Evolutionary conservation across 2,329 filamentous ascomycete species (phyloP).

Genomic region (Didymella exigua): DNA sequence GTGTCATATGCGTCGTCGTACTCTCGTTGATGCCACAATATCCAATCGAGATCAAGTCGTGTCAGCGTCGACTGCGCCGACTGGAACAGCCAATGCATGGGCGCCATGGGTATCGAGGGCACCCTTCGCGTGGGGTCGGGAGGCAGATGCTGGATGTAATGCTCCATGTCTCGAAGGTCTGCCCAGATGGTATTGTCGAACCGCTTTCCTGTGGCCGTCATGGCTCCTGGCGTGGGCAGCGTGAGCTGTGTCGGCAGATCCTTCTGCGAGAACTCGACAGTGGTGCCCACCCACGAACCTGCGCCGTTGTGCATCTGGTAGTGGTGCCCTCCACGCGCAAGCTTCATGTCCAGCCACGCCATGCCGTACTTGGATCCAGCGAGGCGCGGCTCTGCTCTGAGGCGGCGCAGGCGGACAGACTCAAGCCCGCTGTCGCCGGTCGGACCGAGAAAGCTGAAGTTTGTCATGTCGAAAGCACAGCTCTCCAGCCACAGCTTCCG

Average conservation of each 20-base stretch:
- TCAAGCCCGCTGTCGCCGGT: conserved; percentile 45
- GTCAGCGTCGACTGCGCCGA: conserved; percentile 36
- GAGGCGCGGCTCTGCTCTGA: conserved; percentile 38
- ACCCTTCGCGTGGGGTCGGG: not conserved
- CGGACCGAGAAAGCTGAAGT: conserved; percentile 20
- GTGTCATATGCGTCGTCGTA: conserved; percentile 10
- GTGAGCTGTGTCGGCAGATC: conserved; percentile 5
- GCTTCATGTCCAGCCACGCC: conserved; percentile 31
- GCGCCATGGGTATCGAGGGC: conserved; percentile 14
- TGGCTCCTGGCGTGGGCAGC: conserved; percentile 14
- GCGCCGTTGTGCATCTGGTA: conserved; percentile 38
- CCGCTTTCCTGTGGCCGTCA: conserved; percentile 24
- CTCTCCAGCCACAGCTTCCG: conserved; percentile 55
- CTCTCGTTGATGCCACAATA: conserved; percentile 39
- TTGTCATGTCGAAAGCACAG: conserved; percentile 41
- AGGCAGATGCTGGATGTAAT: conserved; percentile 27
- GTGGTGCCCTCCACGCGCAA: conserved; percentile 39
- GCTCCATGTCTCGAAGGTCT: conserved; percentile 29
- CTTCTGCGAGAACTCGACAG: conserved; percentile 28
- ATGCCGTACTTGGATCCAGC: conserved; percentile 20
- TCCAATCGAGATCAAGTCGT: conserved; percentile 45
- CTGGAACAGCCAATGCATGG: conserved; percentile 27
- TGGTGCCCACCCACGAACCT: conserved; percentile 40
- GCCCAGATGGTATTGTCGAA: conserved; percentile 39
- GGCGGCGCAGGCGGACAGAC: conserved; percentile 50